Evolutionary conservation across 2,329 filamentous ascomycete species (phyloP), one percentile per base, ranked within the genome.

Genomic region (Chrysosporium queenslandicum): DNA sequence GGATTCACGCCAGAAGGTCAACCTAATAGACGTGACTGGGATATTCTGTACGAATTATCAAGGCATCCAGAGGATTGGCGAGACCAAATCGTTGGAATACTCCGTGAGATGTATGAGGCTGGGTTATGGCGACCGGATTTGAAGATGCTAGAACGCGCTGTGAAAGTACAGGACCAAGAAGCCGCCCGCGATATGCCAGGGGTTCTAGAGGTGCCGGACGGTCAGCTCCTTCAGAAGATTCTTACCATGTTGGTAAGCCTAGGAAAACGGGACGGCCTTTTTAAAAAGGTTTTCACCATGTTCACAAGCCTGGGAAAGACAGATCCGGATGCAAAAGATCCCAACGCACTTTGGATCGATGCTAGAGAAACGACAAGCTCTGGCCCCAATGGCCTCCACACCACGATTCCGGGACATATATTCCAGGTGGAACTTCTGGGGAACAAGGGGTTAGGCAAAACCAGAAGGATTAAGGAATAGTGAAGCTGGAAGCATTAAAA

Each of bases 1-100:
- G 59, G 59, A 16, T 61, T 59, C 37, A 58, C 57, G 0, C 45
- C 53, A 2, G 52, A 54, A 3, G 58, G 52, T 1, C 60, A 62
- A 40, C 59, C 59, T 2, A 55, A 60, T 49, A 42, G 21, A 20
- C 49, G 59, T 5, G n/a, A 39, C 7, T 62, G 61, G 61, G 34
- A 42, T 9, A 45, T 37, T 6, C 14, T 62, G 12, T 63, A 63
- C 42, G 52, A 61, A 20, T 30, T 61, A 23, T 54, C 42, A 4
- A 16, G 54, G 12, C 16, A 37, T 11, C 47, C 52, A 32, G 47
- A 46, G 29, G 29, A 45, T 23, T 56, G 54, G 54, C 40, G 52
- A 43, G 51, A 53, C 14, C 30, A 53, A 21, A 9, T 48, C 8
- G 37, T 52, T 8, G 27, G 27, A 4, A 20, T 46, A 39, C 27